phyloP scores from a whole-genome alignment of 2,329 filamentous ascomycete species.

The Claviceps fusiformis region DNA sequence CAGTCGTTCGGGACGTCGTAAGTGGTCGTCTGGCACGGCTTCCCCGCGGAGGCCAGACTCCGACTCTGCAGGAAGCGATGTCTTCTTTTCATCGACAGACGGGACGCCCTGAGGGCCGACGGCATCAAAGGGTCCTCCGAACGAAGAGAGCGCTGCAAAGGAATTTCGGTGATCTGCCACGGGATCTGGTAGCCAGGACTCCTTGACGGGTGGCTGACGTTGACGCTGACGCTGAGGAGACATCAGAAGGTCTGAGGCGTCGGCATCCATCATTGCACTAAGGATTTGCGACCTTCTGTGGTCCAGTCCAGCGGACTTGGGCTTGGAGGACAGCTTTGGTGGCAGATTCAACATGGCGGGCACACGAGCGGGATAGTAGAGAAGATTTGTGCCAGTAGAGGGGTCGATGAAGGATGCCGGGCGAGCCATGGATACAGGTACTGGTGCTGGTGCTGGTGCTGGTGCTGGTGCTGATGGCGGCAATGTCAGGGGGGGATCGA shows the following conservation, averaged over 20 bases:
- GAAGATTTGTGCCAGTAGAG: conserved; percentile 63
- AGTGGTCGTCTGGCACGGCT: conserved; percentile 11
- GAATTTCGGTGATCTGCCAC: conserved; percentile 24
- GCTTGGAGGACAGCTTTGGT: conserved; percentile 66
- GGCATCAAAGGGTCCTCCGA: conserved; percentile 9
- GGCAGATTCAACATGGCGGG: conserved; percentile 88
- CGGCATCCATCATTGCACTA: conserved; percentile 36
- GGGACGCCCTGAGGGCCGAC: conserved; percentile 8
- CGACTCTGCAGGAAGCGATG: conserved; percentile 2
- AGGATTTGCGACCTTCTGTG: conserved; percentile 62
- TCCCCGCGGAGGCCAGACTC: conserved; percentile 8
- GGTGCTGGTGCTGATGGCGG: background rate
- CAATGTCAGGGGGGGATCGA: conserved; percentile 6
- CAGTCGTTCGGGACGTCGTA: conserved; percentile 21
- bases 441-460: conserved; percentile 14
- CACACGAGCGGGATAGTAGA: conserved; percentile 90
- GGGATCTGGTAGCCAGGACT: conserved; percentile 34
- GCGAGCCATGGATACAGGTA: conserved; percentile 17
- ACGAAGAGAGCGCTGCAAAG: conserved; percentile 19
- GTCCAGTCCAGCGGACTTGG: conserved; percentile 49
- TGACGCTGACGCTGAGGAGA: conserved; percentile 3
- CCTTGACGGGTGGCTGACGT: conserved; percentile 10
- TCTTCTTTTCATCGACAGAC: conserved; percentile 1
- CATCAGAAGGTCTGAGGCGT: conserved; percentile 4
- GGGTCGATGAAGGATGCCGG: conserved; percentile 50